Conservation (phyloP, 225 moss, liverwort and hornwort genomes). For the Antitrichia curtipendula region DNA sequence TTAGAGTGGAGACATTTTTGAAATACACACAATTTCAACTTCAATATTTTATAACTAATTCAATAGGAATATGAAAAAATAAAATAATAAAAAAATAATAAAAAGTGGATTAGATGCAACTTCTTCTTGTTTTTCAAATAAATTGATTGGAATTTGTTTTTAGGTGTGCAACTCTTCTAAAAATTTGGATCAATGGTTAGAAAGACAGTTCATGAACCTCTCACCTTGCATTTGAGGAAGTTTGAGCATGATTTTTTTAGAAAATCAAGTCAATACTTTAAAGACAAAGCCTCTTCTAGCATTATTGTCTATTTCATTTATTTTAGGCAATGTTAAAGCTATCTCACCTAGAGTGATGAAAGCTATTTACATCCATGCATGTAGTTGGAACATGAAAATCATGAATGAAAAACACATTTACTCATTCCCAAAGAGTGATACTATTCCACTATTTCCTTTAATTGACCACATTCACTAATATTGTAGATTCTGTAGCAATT, state of each 20-base stretch:
- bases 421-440: not conserved
- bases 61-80: not conserved
- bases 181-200: not conserved
- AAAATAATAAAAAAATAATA: too few relatives aligned
- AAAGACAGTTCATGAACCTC: accelerated
- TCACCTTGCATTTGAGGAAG: too few relatives aligned
- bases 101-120: accelerated
- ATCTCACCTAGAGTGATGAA: not conserved
- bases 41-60: not conserved
- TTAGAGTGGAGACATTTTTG: not conserved
- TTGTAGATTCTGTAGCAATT: not conserved
- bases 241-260: too few relatives aligned
- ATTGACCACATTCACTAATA: not conserved
- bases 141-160: not conserved
- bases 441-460: accelerated
- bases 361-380: not conserved
- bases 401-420: not conserved
- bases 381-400: accelerated
- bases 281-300: not conserved
- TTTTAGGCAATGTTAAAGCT: accelerated
- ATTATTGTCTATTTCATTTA: not conserved
- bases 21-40: not conserved
- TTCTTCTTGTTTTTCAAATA: not conserved
- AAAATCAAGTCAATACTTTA: not conserved
- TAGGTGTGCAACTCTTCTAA: too few relatives aligned